Conservation (phyloP, 257 asterid species). For the Solanum piurae region DNA sequence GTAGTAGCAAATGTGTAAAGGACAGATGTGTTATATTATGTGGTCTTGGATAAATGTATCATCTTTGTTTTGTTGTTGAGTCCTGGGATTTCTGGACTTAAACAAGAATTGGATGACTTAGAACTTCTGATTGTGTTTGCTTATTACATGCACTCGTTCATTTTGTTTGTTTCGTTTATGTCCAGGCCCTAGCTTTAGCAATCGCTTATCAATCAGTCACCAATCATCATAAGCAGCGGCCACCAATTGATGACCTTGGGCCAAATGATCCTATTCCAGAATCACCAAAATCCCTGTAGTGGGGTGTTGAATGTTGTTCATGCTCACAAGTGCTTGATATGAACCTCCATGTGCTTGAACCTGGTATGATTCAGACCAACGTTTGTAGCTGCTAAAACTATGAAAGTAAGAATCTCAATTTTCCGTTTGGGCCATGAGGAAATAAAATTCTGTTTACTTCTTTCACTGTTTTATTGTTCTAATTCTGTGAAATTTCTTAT, state of each 20-base stretch:
- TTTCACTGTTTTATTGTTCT: background rate
- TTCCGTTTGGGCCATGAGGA: background rate
- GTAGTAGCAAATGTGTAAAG: background rate
- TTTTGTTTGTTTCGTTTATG: background rate
- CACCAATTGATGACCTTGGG: constrained; percentile 13
- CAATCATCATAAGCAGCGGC: constrained; percentile 14
- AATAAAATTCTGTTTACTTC: background rate
- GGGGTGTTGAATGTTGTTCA: background rate
- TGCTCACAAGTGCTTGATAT: background rate
- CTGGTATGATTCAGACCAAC: background rate
- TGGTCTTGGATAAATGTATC: background rate
- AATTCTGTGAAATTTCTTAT: background rate
- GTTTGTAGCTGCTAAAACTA: background rate
- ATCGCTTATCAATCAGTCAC: constrained; percentile 15
- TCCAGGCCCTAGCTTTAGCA: constrained; percentile 16
- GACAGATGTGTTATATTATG: background rate
- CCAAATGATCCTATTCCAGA: constrained; percentile 36
- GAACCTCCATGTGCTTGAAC: background rate
- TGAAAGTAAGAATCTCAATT: background rate
- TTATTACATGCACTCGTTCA: background rate
- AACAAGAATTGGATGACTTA: background rate
- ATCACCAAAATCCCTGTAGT: constrained; percentile 25
- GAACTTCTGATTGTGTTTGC: background rate
- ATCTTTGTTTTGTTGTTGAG: background rate
- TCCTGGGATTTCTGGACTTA: background rate